These are phyloP conservation scores for Didymella pomorum DNA, from an alignment of 2,329 filamentous ascomycete genomes.

Conservation along the genomic window DNA sequence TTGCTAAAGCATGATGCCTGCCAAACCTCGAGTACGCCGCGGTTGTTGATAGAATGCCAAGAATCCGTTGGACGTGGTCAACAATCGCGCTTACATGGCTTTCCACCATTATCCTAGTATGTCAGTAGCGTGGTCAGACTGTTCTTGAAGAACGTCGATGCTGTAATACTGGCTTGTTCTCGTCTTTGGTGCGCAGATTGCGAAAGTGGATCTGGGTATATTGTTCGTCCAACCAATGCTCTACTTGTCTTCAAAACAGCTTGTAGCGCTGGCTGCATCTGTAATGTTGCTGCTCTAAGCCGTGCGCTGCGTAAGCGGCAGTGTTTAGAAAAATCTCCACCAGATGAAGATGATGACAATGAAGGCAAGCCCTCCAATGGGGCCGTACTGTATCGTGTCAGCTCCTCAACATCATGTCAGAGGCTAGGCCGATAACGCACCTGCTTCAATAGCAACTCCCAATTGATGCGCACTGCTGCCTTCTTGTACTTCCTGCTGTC, in stretches of 20 bases:
- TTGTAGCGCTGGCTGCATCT: conserved; percentile 1
- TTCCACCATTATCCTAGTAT: not conserved
- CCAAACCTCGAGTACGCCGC: not conserved
- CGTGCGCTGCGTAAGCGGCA: not conserved
- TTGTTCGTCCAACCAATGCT: conserved; percentile 15
- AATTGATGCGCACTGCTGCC: conserved; percentile 95
- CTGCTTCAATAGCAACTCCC: conserved; percentile 95
- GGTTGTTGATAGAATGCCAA: not conserved
- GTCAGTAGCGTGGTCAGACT: not conserved
- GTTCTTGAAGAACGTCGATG: not conserved
- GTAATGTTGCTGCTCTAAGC: not conserved
- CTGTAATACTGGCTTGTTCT: not conserved
- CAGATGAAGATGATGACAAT: conserved; percentile 87
- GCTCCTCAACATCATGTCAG: conserved; percentile 12
- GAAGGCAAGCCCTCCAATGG: conserved; percentile 80
- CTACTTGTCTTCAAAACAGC: not conserved
- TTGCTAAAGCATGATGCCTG: not conserved
- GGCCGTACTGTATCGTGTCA: conserved; percentile 72
- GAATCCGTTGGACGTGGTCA: not conserved
- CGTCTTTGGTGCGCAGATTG: not conserved
- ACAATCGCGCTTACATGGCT: not conserved
- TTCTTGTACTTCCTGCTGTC: conserved; percentile 94
- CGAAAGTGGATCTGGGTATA: conserved; percentile 24
- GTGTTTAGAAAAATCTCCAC: conserved; percentile 84
- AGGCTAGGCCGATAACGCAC: conserved; percentile 49